Conservation (phyloP, 352 stramenopile species). For the Phytophthora nicotianae region DNA sequence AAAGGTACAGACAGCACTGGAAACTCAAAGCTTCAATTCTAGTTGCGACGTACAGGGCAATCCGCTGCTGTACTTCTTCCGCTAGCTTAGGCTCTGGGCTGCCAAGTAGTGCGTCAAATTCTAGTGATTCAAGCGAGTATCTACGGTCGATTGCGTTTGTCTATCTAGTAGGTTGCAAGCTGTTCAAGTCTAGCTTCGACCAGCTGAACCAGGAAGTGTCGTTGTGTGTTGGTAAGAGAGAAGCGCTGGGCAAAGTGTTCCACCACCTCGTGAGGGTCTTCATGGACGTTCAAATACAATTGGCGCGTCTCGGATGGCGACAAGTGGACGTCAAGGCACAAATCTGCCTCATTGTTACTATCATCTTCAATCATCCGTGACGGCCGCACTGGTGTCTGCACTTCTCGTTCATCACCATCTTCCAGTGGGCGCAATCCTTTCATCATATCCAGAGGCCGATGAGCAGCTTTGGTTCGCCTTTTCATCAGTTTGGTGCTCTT, state of each 20-base stretch:
- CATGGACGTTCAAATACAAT: conserved; percentile 36
- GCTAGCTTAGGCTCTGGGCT: no score
- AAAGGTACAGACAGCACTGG: no score
- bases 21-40: no score
- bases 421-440: conserved; percentile 22
- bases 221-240: conserved; percentile 35
- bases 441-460: conserved; percentile 24
- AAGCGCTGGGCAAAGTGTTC: conserved; percentile 36
- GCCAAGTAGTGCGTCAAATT: no score
- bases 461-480: conserved; percentile 3
- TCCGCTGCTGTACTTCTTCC: no score
- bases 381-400: not conserved
- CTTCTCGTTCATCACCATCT: conserved; percentile 7
- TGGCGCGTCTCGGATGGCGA: conserved; percentile 47
- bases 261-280: conserved; percentile 37
- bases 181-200: conserved; percentile 52
- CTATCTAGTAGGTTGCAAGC: conserved; percentile 37
- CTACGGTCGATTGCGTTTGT: no score
- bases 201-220: conserved; percentile 34
- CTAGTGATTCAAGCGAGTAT: no score
- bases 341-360: conserved; percentile 12
- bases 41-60: no score
- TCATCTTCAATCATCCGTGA: not conserved
- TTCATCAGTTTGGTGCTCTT: conserved; percentile 26
- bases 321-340: conserved; percentile 49